phyloP scores from a whole-genome alignment of 805 yeast genomes.

The Isabelozyma heimii region DNA sequence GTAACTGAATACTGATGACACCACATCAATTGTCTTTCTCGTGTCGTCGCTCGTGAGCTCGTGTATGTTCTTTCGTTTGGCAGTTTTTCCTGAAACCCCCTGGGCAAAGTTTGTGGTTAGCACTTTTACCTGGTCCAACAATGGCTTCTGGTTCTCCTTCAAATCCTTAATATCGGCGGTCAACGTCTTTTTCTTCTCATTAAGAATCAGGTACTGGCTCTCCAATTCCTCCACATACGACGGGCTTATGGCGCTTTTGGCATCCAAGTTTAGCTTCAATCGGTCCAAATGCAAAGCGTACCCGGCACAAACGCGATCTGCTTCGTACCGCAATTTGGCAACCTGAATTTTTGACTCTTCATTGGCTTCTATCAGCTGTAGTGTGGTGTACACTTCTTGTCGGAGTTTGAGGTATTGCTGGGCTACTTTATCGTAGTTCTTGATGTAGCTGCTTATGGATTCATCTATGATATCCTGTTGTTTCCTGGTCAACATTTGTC shows the following conservation, averaged over 20 bases:
- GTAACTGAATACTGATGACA: slow-evolving; percentile 13
- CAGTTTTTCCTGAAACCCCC: slow-evolving; percentile 7
- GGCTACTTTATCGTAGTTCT: slow-evolving; percentile 30
- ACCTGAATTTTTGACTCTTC: slow-evolving; percentile 11
- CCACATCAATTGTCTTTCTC: slow-evolving; percentile 9
- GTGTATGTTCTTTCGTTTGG: slow-evolving; percentile 3
- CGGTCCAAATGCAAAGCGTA: slow-evolving; percentile 24
- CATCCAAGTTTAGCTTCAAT: slow-evolving; percentile 16
- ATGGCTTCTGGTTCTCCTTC: slow-evolving; percentile 30
- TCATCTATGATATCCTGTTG: slow-evolving; percentile 34
- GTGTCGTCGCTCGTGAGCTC: neutral
- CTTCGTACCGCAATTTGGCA: slow-evolving; percentile 23
- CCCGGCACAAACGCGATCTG: slow-evolving; percentile 21
- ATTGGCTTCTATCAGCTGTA: slow-evolving; percentile 8
- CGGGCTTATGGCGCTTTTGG: slow-evolving; percentile 7
- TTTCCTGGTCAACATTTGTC: slow-evolving; percentile 27
- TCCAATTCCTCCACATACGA: slow-evolving; percentile 18
- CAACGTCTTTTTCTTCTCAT: slow-evolving; percentile 9
- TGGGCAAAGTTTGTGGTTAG: slow-evolving; percentile 20
- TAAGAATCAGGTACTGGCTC: slow-evolving; percentile 16
- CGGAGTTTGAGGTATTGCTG: slow-evolving; percentile 31
- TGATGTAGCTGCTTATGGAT: slow-evolving; percentile 24
- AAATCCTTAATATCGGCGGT: slow-evolving; percentile 21
- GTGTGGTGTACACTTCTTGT: slow-evolving; percentile 22
- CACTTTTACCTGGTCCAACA: slow-evolving; percentile 30